Evolutionary conservation across 768 basidiomycete species (phyloP), one percentile per base, ranked within the genome.

Genomic region (Leccinum olivaceopallidum): DNA sequence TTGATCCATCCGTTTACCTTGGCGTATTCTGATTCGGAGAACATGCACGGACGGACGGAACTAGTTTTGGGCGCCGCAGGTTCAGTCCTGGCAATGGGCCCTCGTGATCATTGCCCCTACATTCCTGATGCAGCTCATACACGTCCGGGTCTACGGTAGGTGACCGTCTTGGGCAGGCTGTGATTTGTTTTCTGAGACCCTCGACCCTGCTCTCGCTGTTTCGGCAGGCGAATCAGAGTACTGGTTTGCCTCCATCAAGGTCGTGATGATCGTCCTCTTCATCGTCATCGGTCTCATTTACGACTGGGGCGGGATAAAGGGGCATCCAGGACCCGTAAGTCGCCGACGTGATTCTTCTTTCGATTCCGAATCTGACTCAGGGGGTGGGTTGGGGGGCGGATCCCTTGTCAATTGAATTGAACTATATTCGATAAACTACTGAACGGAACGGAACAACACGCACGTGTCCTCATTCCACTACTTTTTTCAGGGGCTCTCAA

Each of bases 211-310:
- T 26, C 61, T 30, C 50, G 60, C 52, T 37, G 37, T 55, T 13
- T 57, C 16, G 36, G 36, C 47, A 83, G 84, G 83, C 50, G 85
- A 87, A 76, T 81, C 82, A 1, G 84, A 83, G 64, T 85, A 84
- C 71, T 87, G 85, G 85, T 79, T 83, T 56, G 83, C 86, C 8
- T 78, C 83, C 65, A 79, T 89, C 66, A 88, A 89, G 72, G 83
- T 89, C 24, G 53, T 83, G 50, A 80, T 86, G 75, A 83, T 88
- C 49, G 63, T 86, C 55, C 64, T 87, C 12, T 87, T 88, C 75
- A 82, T 88, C 64, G 69, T 86, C 57, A 79, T 84, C 10, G 85
- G 85, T 55, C 79, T 89, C 58, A 83, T 88, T 55, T 82, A 79
- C 62, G 80, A 84, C 65, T 88, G 86, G 81, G 82, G 83, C 55